Evolutionary conservation across 805 yeast species (phyloP).

Genomic region (Wickerhamomyces ciferrii): DNA sequence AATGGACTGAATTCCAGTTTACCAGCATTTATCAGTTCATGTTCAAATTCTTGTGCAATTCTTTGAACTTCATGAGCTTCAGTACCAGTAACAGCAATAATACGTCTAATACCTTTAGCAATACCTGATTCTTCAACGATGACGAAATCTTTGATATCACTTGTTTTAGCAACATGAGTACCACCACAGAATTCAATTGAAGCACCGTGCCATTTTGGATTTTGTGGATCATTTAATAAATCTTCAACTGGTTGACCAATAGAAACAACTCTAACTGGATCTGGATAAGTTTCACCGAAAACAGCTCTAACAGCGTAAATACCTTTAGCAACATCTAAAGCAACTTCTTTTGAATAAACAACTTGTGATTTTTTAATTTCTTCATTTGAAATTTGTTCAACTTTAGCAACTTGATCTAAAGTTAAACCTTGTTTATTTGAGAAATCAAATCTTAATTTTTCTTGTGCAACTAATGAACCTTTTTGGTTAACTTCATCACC

Average conservation of each 20-base stretch:
- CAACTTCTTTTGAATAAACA: slow-evolving; percentile 82
- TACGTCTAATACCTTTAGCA: slow-evolving; percentile 98
- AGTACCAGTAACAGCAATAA: slow-evolving; percentile 92
- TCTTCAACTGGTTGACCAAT: slow-evolving; percentile 90
- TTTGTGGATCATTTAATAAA: slow-evolving; percentile 63
- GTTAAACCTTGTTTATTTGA: slow-evolving; percentile 85
- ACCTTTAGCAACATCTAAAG: slow-evolving; percentile 63
- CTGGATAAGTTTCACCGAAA: slow-evolving; percentile 98
- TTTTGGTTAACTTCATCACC: slow-evolving; percentile 91
- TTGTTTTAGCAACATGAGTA: slow-evolving; percentile 90
- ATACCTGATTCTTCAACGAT: slow-evolving; percentile 94
- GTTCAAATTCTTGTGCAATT: slow-evolving; percentile 67
- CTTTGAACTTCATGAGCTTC: slow-evolving; percentile 90
- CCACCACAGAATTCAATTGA: slow-evolving; percentile 99
- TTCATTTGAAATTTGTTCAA: slow-evolving; percentile 70
- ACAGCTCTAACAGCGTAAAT: slow-evolving; percentile 93
- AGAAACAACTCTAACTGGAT: slow-evolving; percentile 96
- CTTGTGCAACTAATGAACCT: slow-evolving; percentile 95
- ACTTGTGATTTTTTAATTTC: slow-evolving; percentile 63
- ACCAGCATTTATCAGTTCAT: slow-evolving; percentile 52
- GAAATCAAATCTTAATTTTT: slow-evolving; percentile 93
- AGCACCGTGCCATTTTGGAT: slow-evolving; percentile 66
- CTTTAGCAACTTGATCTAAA: slow-evolving; percentile 62
- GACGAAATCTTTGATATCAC: slow-evolving; percentile 88
- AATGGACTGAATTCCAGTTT: slow-evolving; percentile 64